Evolutionary conservation across 768 basidiomycete genomes (phyloP).

Genomic region (Serendipita indica): DNA sequence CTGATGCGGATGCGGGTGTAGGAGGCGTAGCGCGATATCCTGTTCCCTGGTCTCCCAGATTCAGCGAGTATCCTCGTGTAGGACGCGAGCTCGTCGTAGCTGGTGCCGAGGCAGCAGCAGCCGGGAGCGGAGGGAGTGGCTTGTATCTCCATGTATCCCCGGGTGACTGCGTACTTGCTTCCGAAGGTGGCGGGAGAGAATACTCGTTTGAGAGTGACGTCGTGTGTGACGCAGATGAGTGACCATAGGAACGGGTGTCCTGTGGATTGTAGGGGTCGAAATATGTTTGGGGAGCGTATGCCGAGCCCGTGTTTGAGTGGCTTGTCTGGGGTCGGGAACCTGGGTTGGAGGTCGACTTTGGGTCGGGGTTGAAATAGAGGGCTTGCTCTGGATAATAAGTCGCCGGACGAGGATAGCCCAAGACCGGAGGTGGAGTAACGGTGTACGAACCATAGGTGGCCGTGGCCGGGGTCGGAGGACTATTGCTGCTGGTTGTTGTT

Average conservation of each 20-base stretch:
- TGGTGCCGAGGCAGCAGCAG: constrained; percentile 20
- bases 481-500: neutral
- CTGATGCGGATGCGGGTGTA: too few relatives aligned
- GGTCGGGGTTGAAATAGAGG: neutral
- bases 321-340: neutral
- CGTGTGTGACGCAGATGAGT: neutral
- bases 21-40: too few relatives aligned
- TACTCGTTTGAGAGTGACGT: neutral
- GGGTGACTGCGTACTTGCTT: neutral
- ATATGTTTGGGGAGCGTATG: neutral
- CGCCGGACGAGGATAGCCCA: neutral
- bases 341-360: neutral
- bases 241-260: neutral
- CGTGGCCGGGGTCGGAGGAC: neutral
- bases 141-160: constrained; percentile 1
- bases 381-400: neutral
- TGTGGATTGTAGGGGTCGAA: neutral
- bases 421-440: neutral
- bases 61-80: too few relatives aligned
- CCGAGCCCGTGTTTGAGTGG: neutral
- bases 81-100: neutral
- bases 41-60: too few relatives aligned
- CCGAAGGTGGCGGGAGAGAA: neutral
- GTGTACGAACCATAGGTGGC: neutral
- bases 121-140: constrained; percentile 26